Evolutionary conservation across 306 rosid species (phyloP).

Genomic region (Quercus mongolica): DNA sequence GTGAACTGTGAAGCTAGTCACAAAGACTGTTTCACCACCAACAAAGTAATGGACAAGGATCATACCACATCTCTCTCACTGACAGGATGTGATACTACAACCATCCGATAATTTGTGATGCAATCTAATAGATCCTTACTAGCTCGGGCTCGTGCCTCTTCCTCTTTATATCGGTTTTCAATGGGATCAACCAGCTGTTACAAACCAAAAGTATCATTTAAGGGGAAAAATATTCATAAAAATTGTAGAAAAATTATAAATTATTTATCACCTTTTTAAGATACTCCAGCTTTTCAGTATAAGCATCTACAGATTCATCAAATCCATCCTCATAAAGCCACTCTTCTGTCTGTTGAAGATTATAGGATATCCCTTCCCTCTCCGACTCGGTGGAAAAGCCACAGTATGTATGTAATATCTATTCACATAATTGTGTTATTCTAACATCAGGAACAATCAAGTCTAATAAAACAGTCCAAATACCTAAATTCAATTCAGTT

Average conservation of each 20-base stretch:
- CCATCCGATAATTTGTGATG: not conserved
- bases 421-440: not conserved
- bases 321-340: not conserved
- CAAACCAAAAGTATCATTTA: not conserved
- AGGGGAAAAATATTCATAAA: not conserved
- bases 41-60: not conserved
- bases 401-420: not conserved
- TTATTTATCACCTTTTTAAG: not conserved
- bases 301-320: not conserved
- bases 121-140: not conserved
- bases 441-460: not conserved
- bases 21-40: not conserved
- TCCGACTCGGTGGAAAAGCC: not conserved
- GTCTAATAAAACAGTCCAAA: not conserved
- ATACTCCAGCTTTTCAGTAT: not conserved
- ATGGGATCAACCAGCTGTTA: conserved; percentile 1
- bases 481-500: not conserved
- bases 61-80: not conserved
- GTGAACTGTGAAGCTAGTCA: not conserved
- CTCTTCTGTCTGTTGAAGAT: not conserved
- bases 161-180: not conserved
- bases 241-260: not conserved
- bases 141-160: not conserved
- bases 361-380: not conserved
- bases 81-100: not conserved